Percentiles rank a stretch among this genome's conserved stretches.
These are phyloP conservation scores for Pichia sporocuriosa DNA, from an alignment of 805 yeast genomes.

Conservation along the genomic window DNA sequence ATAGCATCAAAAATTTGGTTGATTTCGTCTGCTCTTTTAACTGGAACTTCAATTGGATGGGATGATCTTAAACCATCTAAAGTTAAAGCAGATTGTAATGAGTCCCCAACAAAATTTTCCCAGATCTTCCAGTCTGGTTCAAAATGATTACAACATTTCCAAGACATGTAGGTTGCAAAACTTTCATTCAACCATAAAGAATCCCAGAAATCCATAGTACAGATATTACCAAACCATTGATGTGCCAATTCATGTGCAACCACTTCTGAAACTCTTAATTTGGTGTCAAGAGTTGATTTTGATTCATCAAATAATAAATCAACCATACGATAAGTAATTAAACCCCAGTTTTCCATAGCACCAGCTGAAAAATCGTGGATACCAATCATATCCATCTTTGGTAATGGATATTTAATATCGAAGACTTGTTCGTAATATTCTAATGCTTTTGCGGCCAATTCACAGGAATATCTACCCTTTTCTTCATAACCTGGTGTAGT, in stretches of 20 bases:
- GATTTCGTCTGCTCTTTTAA: constrained; percentile 71
- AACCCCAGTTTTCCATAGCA: constrained; percentile 92
- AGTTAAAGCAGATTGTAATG: constrained; percentile 45
- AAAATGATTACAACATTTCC: constrained; percentile 60
- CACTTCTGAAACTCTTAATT: constrained; percentile 74
- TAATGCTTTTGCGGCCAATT: constrained; percentile 45
- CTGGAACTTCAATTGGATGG: constrained; percentile 84
- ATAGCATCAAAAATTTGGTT: constrained; percentile 80
- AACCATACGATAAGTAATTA: constrained; percentile 61
- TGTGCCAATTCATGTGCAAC: constrained; percentile 88
- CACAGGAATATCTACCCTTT: constrained; percentile 43
- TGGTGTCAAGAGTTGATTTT: constrained; percentile 43
- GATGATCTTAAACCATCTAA: constrained; percentile 59
- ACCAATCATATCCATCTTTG: constrained; percentile 76
- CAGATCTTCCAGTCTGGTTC: constrained; percentile 81
- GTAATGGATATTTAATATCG: constrained; percentile 62
- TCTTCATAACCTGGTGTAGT: constrained; percentile 44
- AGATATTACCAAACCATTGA: constrained; percentile 89
- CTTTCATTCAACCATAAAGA: constrained; percentile 88
- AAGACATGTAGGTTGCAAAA: constrained; percentile 84
- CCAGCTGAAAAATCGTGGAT: constrained; percentile 76
- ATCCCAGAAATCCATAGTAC: constrained; percentile 93
- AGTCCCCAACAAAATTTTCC: constrained; percentile 49
- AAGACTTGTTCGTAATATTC: constrained; percentile 46
- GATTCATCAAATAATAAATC: constrained; percentile 45